These are phyloP conservation scores for Fraxinus anomala DNA, from an alignment of 257 asterid species.

Conservation along the genomic window DNA sequence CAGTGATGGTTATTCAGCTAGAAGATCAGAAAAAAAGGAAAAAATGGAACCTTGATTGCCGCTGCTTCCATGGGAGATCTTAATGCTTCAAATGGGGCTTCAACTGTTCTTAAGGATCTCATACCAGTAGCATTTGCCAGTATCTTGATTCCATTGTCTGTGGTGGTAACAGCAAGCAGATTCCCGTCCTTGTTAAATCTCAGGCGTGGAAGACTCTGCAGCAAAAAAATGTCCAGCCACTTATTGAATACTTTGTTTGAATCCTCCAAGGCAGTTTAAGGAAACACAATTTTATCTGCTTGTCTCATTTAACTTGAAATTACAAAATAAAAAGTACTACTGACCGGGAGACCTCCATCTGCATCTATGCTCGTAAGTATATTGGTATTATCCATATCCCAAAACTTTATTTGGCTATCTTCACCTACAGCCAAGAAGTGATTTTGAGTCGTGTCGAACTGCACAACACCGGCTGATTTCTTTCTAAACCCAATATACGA, in stretches of 20 bases:
- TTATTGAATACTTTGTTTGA: slow-evolving; percentile 18
- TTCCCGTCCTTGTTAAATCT: slow-evolving; percentile 95
- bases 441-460: slow-evolving; percentile 91
- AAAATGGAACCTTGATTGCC: slow-evolving; percentile 63
- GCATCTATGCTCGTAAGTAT: slow-evolving; percentile 70
- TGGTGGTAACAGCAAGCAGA: slow-evolving; percentile 90
- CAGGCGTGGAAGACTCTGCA: slow-evolving; percentile 86
- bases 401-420: slow-evolving; percentile 88
- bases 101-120: slow-evolving; percentile 74
- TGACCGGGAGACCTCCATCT: slow-evolving; percentile 92
- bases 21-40: slow-evolving; percentile 9
- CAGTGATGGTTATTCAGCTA: slow-evolving; percentile 15
- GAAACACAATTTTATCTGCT: slow-evolving; percentile 7
- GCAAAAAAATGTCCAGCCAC: slow-evolving; percentile 19
- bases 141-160: slow-evolving; percentile 89
- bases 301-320: not conserved
- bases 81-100: slow-evolving; percentile 75
- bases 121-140: slow-evolving; percentile 82
- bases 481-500: slow-evolving; percentile 81
- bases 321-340: slow-evolving; percentile 33
- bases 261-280: slow-evolving; percentile 3
- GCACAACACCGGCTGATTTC: slow-evolving; percentile 80
- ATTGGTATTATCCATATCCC: slow-evolving; percentile 92
- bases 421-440: slow-evolving; percentile 97
- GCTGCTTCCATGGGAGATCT: slow-evolving; percentile 83